phyloP scores from a whole-genome alignment of 441 rosid species.

The Omphalea diandra region DNA sequence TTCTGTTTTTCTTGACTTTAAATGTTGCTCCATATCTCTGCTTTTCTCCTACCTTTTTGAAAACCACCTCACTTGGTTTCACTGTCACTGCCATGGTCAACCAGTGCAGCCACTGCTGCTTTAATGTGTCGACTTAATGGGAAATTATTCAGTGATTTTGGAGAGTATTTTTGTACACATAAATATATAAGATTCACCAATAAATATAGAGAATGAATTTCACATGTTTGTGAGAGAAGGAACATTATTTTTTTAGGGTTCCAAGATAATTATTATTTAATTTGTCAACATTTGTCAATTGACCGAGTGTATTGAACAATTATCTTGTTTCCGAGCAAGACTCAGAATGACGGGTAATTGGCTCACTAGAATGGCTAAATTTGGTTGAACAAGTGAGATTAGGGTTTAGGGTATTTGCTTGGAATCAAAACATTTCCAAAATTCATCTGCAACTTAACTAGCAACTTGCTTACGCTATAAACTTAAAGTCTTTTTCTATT shows the following conservation, averaged over 20 bases:
- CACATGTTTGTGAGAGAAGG: no score
- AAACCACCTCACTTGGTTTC: constrained; percentile 47
- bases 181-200: no score
- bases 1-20: constrained; percentile 42
- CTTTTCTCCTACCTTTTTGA: constrained; percentile 62
- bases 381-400: constrained; percentile 46
- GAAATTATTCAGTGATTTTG: no score
- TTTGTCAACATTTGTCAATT: constrained; percentile 69
- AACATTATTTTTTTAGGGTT: no score
- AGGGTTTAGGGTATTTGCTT: constrained; percentile 49
- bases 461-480: no score
- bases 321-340: constrained; percentile 33
- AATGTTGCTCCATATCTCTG: constrained; percentile 56
- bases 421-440: no score
- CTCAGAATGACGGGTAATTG: constrained; percentile 81
- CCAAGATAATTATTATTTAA: no score
- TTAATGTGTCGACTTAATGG: constrained; percentile 42
- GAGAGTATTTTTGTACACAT: no score
- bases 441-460: no score
- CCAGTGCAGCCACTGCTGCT: constrained; percentile 37
- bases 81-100: constrained; percentile 44
- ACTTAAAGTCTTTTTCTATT: no score
- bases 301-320: neutral
- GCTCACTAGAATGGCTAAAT: constrained; percentile 54
- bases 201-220: no score